These are phyloP conservation scores for Fusarium setosum DNA, from an alignment of 2,329 filamentous ascomycete species.

Conservation along the genomic window DNA sequence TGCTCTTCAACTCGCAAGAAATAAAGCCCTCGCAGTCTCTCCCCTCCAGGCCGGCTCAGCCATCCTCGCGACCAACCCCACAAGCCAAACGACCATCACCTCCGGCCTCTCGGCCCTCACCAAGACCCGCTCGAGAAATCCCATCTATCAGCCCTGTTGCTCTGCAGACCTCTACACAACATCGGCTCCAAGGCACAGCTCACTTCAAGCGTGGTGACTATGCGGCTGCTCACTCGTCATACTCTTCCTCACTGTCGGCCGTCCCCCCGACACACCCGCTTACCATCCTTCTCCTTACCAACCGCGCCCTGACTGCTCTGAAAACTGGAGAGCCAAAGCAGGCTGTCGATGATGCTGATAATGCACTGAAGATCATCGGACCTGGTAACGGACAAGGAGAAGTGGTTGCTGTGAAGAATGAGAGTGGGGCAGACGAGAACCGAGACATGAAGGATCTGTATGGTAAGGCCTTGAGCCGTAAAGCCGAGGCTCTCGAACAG, in stretches of 20 bases:
- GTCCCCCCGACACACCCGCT: constrained; percentile 85
- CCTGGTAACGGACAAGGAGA: constrained; percentile 82
- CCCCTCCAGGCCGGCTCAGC: constrained; percentile 52
- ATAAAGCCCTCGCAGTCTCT: constrained; percentile 50
- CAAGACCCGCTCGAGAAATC: constrained; percentile 66
- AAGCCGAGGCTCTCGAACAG: constrained; percentile 94
- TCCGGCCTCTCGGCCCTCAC: constrained; percentile 54
- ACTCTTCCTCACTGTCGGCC: constrained; percentile 79
- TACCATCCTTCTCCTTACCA: constrained; percentile 88
- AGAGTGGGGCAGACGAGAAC: constrained; percentile 66
- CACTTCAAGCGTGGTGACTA: constrained; percentile 97
- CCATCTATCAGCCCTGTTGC: constrained; percentile 77
- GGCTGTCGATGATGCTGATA: constrained; percentile 86
- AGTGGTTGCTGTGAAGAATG: constrained; percentile 74
- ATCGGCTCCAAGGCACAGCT: constrained; percentile 83
- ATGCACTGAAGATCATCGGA: constrained; percentile 83
- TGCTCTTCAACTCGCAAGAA: constrained; percentile 66
- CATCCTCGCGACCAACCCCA: constrained; percentile 53
- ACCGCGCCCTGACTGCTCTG: constrained; percentile 88
- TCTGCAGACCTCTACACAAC: constrained; percentile 79
- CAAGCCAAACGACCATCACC: constrained; percentile 47
- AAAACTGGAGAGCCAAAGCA: constrained; percentile 94
- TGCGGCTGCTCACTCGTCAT: constrained; percentile 84
- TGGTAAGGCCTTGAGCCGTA: constrained; percentile 92
- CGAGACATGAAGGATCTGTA: constrained; percentile 95